Base-by-base conservation (phyloP, 495 filamentous ascomycete genomes). In the Hypoxylon lienhwacheense region DNA sequence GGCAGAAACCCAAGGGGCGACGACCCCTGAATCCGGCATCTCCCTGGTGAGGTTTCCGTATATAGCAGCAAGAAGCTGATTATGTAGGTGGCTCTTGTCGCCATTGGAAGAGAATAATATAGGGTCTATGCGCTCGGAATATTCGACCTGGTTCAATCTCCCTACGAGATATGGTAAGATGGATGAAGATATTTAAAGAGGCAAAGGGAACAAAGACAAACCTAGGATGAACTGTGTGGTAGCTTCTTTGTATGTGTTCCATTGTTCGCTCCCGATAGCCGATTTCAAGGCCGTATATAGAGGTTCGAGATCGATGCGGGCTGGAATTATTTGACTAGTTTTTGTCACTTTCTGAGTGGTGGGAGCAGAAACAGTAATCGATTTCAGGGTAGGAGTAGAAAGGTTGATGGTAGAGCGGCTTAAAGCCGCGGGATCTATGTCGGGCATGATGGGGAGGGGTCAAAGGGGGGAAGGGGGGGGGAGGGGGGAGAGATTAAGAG, bases 1-100 rank as follows among this genome's bases (percentile, higher is more conserved):
- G 16, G 89, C 89, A 59, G 88, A 90, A 46, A 98, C 93, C 91
- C 91, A 98, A 60, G 82, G 88, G 52, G 93, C 95, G 60, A 95
- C 95, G 60, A 95, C 87, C 57, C 90, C 91, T 70, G 87, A 85
- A 65, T 96, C 91, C 4, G 93, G 93, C 65, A 88, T 83, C 68
- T 98, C 93, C 50, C 93, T 81, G 17, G 82, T 86, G 37, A 88
- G 78, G 73, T 98, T 98, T 53, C 81, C 87, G 65, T 87, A 88
- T 64, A 98, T 86, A 28, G 87, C 89, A 64, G 84, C 81, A 43
- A 97, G 70, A 45, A 97, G 85, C 66, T 90, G 87, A 69, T 98
- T 98, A 70, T 98, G 93, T 12, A 93, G 81, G 66, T 95, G 89
- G 65, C 86, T 82, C 35, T 72, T 85, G 64, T 84, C 78, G 37